Base-by-base conservation (phyloP, 768 basidiomycete species). In the Lentinula sp. region DNA sequence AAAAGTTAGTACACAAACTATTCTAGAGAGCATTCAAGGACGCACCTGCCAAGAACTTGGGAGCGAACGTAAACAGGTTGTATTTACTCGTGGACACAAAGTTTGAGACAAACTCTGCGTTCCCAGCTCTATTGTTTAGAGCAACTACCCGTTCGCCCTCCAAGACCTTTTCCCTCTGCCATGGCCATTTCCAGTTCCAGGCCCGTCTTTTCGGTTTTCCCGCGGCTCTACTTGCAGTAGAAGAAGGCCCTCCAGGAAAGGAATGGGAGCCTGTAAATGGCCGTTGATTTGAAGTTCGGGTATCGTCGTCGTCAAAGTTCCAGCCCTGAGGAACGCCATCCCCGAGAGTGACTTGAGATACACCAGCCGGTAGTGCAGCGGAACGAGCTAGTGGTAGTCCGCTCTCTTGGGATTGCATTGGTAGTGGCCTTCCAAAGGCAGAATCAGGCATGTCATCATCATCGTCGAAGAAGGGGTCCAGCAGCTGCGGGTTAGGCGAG, bases 61-160 rank as follows among this genome's bases (percentile, higher is more conserved):
- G 94, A 4, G 95, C 62, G 72, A 98, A 98, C 0, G 91, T 90
- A 15, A 78, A 79, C 39, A 88, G 61, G 68, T 95, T 98, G 75
- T 98, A 99, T 74, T 98, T 98, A 79, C 90, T 93, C 23, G 97
- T 98, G 9, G 89, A 90, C 28, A 98, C 87, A 60, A 86, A 88
- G 73, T 99, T 99, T 58, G 82, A 86, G 67, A 79, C 76, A 74
- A 80, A 95, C 56, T 85, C 88, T 50, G 71, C 74, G 72, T 87
- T 89, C 63, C 86, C 81, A 35, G 74, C 64, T 43, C 80, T 75
- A 71, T 93, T 90, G 74, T 96, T 95, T 70, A 98, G 81, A 13
- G 86, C 82, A 60, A 98, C 84, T 57, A 91, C 73, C 57, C 97
- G 80, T 72, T 95, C 91, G 23, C 91, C 91, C 6, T 76, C 75